Evolutionary conservation across 257 asterid species (phyloP), one percentile per base, ranked within the genome.

Genomic region (Paulownia fortunei): DNA sequence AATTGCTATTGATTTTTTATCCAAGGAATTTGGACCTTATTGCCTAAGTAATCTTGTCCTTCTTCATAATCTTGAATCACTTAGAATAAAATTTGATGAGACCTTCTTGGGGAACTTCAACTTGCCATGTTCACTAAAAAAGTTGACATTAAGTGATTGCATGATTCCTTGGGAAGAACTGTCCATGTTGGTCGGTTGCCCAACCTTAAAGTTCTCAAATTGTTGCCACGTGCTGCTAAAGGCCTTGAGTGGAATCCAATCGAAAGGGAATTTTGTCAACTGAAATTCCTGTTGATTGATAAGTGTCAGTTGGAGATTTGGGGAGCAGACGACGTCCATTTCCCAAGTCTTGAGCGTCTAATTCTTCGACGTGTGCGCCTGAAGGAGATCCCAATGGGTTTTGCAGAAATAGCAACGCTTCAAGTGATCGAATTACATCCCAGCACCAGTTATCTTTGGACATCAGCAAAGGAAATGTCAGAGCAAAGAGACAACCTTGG

Each of bases 61-160:
- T 18, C 32, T 41, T 0, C 68, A 13, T 61, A 27, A 61, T 30
- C 44, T 61, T 2, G 42, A 61, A 61, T 32, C 68, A 30, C 68
- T 24, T 26, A 12, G 18, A 2, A 9, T 47, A 47, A 11, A 2
- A 11, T 2, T 1, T 47, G 2, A 10, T 47, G 18, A 1, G 18
- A 11, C 1, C 11, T 47, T 23, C 3, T 0, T 1, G 1, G 16
- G 32, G 15, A 19, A 56, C 34, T 7, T 61, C 44, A 46, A 0
- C 24, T 61, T 61, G 3, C 68, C 68, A 12, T 13, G 44, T 61
- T 61, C 68, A 30, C 68, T 61, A 8, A 61, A 61, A 32, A 61
- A 30, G 12, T 61, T 61, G 68, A 30, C 4, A 1, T 6, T 61
- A 32, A 0, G 12, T 0, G 21, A 15, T 5, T 61, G 68, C 68